phyloP scores from a whole-genome alignment of 1,284 basidiomycete species.

The Lentinula novae-zelandiae region DNA sequence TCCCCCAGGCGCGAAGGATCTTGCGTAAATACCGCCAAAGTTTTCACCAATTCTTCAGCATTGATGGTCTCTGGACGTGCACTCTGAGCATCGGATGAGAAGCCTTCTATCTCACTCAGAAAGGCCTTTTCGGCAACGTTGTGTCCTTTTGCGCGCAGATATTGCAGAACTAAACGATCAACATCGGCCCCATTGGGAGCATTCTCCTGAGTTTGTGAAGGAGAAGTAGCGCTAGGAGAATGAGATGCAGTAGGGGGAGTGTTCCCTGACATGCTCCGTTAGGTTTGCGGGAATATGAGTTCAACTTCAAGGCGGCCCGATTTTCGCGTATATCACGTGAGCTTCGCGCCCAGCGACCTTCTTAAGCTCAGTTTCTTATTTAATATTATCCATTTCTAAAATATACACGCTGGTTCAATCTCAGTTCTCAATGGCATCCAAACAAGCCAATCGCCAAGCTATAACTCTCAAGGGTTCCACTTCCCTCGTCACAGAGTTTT shows the following conservation, averaged over 20 bases:
- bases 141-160: slow-evolving; percentile 81
- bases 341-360: no score
- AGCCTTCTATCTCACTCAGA: slow-evolving; percentile 61
- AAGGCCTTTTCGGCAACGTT: slow-evolving; percentile 73
- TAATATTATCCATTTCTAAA: background rate
- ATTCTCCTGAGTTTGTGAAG: slow-evolving; percentile 34
- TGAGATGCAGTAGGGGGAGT: slow-evolving; percentile 41
- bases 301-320: no score
- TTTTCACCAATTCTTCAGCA: slow-evolving; percentile 63
- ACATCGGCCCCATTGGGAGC: slow-evolving; percentile 33
- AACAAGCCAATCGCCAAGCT: slow-evolving; percentile 68
- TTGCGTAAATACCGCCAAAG: slow-evolving; percentile 61
- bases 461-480: slow-evolving; percentile 97
- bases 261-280: slow-evolving; percentile 31
- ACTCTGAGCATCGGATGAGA: slow-evolving; percentile 50
- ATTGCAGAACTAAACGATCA: slow-evolving; percentile 77
- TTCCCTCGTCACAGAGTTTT: slow-evolving; percentile 96
- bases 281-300: no score
- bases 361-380: no score
- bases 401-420: background rate
- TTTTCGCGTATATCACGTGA: no score
- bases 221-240: slow-evolving; percentile 39
- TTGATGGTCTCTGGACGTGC: slow-evolving; percentile 51
- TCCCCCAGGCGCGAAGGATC: slow-evolving; percentile 62
- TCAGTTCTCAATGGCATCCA: slow-evolving; percentile 36